Evolutionary conservation across 2,329 filamentous ascomycete species (phyloP).

Genomic region (Aspergillaceae sp.): DNA sequence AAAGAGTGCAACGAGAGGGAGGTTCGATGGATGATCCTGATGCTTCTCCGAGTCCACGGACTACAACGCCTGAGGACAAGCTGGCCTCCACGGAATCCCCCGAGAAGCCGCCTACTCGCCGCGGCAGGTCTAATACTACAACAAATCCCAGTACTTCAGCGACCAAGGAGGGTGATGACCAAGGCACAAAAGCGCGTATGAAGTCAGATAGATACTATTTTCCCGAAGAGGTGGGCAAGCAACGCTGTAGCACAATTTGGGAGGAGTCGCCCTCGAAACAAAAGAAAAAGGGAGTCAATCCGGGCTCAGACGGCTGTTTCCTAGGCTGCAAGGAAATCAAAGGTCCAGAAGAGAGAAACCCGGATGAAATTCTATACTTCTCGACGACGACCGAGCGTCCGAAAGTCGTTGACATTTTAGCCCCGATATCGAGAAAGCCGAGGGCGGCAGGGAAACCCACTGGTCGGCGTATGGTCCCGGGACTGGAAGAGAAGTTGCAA

Average conservation of each 20-base stretch:
- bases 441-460: slow-evolving; percentile 11
- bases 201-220: slow-evolving; percentile 24
- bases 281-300: slow-evolving; percentile 12
- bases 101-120: slow-evolving; percentile 4
- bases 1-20: slow-evolving; percentile 21
- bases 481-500: slow-evolving; percentile 11
- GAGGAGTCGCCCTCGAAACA: slow-evolving; percentile 20
- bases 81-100: slow-evolving; percentile 18
- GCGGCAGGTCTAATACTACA: slow-evolving; percentile 5
- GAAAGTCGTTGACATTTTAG: slow-evolving; percentile 14
- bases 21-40: slow-evolving; percentile 24
- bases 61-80: slow-evolving; percentile 20
- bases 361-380: slow-evolving; percentile 31
- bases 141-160: background rate
- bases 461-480: slow-evolving; percentile 5
- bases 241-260: slow-evolving; percentile 28
- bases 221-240: slow-evolving; percentile 32
- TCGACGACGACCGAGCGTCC: slow-evolving; percentile 18
- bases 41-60: slow-evolving; percentile 24
- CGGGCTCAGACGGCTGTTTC: slow-evolving; percentile 29
- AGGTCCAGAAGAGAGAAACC: slow-evolving; percentile 24
- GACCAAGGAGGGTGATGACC: slow-evolving; percentile 5
- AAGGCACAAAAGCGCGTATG: slow-evolving; percentile 1
- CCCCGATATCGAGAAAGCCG: slow-evolving; percentile 14
- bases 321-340: slow-evolving; percentile 34